These are phyloP conservation scores for Ballota nigra DNA, from an alignment of 257 asterid genomes.

Conservation along the genomic window DNA sequence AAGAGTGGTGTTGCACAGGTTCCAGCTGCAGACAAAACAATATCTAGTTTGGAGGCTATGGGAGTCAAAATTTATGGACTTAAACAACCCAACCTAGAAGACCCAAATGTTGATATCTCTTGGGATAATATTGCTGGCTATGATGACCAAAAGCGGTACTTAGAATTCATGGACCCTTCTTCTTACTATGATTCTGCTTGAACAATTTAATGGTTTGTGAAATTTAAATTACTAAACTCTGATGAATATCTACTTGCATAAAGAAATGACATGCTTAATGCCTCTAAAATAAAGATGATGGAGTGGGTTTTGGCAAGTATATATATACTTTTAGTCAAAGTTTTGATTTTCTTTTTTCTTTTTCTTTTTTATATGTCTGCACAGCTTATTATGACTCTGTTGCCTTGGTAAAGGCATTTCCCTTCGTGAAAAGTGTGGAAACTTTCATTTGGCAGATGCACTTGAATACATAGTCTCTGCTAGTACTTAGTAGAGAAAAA, in stretches of 20 bases:
- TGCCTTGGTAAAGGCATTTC: neutral
- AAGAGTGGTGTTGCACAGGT: constrained; percentile 38
- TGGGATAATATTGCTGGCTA: constrained; percentile 99
- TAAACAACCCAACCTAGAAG: constrained; percentile 40
- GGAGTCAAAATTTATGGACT: constrained; percentile 86
- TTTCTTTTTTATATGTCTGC: neutral
- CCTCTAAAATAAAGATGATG: neutral
- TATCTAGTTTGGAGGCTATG: constrained; percentile 73
- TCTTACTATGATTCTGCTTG: constrained; percentile 20
- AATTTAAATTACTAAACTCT: neutral
- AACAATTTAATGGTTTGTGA: constrained; percentile 9
- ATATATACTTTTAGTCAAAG: neutral
- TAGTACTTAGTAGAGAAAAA: neutral
- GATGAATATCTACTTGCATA: constrained; percentile 1
- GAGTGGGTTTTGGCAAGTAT: constrained; percentile 1
- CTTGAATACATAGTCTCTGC: neutral
- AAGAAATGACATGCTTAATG: neutral
- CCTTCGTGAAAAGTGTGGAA: neutral
- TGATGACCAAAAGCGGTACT: constrained; percentile 74
- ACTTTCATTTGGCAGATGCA: neutral
- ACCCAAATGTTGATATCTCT: constrained; percentile 49
- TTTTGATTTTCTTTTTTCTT: neutral
- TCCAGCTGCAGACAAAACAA: constrained; percentile 53
- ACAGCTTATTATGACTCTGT: constrained; percentile 1
- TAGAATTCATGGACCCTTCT: neutral